A percentile compares a stretch with the other conserved stretches of the same genome.
Evolutionary conservation across 768 basidiomycete species (phyloP).

Genomic region (Sutorius australiensis): DNA sequence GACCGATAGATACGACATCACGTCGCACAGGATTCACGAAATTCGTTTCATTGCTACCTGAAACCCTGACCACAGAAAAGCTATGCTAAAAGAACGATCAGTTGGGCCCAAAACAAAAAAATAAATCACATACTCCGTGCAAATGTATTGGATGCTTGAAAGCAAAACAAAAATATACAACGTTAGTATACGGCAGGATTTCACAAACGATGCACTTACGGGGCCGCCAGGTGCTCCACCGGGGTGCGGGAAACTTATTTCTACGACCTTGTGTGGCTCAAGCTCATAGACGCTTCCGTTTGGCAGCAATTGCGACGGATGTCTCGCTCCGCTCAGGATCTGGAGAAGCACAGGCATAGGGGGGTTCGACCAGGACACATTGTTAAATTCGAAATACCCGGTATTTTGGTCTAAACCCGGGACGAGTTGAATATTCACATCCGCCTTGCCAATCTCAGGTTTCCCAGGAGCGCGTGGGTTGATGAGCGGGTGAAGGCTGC

Average conservation of each 20-base stretch:
- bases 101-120: not conserved
- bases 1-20: slow-evolving; percentile 31
- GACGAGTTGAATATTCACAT: slow-evolving; percentile 32
- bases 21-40: slow-evolving; percentile 36
- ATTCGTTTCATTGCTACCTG: slow-evolving; percentile 30
- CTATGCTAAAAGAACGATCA: slow-evolving; percentile 23
- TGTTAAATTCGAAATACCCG: slow-evolving; percentile 23
- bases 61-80: slow-evolving; percentile 35
- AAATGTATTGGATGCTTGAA: slow-evolving; percentile 39
- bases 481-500: slow-evolving; percentile 35
- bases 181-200: not conserved
- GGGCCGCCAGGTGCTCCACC: slow-evolving; percentile 24
- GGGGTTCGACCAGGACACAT: slow-evolving; percentile 36
- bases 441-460: slow-evolving; percentile 37
- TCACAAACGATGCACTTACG: slow-evolving; percentile 17
- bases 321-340: slow-evolving; percentile 50
- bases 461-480: slow-evolving; percentile 37
- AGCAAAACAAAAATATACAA: not conserved
- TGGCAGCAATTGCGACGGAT: slow-evolving; percentile 48
- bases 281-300: slow-evolving; percentile 46
- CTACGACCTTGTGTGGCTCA: slow-evolving; percentile 42
- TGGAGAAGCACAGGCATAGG: slow-evolving; percentile 54
- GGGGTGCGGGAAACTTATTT: slow-evolving; percentile 43
- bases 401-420: not conserved
- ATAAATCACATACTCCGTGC: slow-evolving; percentile 34